Conservation (phyloP, 441 rosid genomes). For the Populus hybrid region DNA sequence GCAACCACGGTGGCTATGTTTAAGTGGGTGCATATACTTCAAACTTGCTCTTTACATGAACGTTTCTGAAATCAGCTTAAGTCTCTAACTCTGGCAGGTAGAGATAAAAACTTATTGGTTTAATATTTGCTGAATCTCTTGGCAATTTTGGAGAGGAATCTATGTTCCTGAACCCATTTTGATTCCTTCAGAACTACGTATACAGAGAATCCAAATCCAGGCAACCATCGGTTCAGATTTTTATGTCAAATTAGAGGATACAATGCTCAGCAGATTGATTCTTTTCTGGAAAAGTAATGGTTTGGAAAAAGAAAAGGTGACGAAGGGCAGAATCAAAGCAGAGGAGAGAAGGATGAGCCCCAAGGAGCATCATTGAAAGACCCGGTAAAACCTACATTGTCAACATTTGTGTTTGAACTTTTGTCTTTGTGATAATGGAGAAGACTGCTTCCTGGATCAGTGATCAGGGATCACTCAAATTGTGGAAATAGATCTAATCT, state of each 20-base stretch:
- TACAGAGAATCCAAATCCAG: neutral
- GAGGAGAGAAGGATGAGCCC: neutral
- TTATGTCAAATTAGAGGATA: neutral
- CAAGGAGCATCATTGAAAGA: neutral
- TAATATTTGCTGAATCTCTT: neutral
- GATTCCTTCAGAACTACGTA: neutral
- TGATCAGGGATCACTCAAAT: neutral
- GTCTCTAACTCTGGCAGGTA: no score
- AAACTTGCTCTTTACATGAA: neutral
- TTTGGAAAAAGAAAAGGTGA: neutral
- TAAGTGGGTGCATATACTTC: neutral
- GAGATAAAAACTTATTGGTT: neutral
- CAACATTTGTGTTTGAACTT: neutral
- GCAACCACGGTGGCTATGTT: neutral
- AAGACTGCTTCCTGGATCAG: constrained; percentile 1
- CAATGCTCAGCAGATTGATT: neutral
- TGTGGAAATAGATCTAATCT: neutral
- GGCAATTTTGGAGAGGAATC: neutral
- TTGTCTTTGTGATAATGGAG: neutral
- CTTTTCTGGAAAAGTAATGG: neutral
- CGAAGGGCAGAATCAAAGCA: neutral
- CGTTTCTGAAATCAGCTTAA: neutral
- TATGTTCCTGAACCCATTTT: constrained; percentile 2
- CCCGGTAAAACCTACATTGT: neutral
- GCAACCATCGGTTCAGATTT: neutral